Evolutionary conservation across 106 monocot genomes (phyloP), one percentile per base, ranked within the genome.

Genomic region (Apostasia shenzhenica): DNA sequence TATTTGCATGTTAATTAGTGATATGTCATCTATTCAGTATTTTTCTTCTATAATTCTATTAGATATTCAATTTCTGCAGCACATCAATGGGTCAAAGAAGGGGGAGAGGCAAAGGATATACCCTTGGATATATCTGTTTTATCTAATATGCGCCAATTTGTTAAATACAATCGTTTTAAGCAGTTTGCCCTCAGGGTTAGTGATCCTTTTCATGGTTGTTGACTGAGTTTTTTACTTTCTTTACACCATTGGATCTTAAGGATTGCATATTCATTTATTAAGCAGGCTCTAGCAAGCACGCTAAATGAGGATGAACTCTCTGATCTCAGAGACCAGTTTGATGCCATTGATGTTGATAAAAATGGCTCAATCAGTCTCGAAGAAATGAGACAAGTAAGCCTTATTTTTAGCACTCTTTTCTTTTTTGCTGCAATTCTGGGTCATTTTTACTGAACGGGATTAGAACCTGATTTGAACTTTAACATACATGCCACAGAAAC

Each of bases 21-120:
- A 26, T 26, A 26, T 26, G 26, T 26, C 26, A 26, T 26, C 26
- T 26, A 26, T 26, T 26, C 26, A 26, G 26, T 26, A 26, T 26
- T 26, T 26, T 26, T 26, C 26, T 26, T 26, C 26, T 26, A 4
- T 50, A 50, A 50, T 50, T 50, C 8, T 50, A 50, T 50, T 50
- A 50, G 50, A 5, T 5, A 50, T 50, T 50, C 50, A 50, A 50
- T 65, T 3, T 64, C 2, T 77, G 55, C 83, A 95, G 95, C 95
- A 66, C 95, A 95, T 54, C 91, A 81, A 73, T 95, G 95, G 95
- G 95, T 91, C 39, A 95, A 82, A 80, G 95, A 95, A 86, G 88
- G 88, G 4, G 95, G 95, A 55, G 70, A 72, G 71, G 95, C 95
- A 57, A 80, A 80, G 39, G 95, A 95, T 57, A 95, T 95, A 12